A percentile compares a stretch with the other conserved stretches of the same genome.
Evolutionary conservation across 371 early-diverging fungal species (phyloP).

Genomic region (Zancudomyces culisetae): DNA sequence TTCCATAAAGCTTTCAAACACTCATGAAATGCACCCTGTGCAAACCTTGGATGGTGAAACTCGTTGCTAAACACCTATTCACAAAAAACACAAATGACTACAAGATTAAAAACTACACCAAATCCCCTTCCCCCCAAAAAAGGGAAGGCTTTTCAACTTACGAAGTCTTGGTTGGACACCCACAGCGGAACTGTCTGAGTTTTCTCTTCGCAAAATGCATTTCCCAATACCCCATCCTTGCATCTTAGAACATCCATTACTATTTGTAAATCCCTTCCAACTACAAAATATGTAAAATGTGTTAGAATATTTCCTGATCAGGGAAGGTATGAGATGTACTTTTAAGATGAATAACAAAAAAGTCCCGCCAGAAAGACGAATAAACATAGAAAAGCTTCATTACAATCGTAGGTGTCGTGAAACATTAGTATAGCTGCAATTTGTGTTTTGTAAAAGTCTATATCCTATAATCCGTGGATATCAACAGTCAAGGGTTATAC

Average conservation of each 20-base stretch:
- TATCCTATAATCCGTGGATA: too few relatives aligned
- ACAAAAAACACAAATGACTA: neutral
- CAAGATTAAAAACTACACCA: too few relatives aligned
- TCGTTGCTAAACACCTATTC: conserved; percentile 57
- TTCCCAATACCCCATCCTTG: conserved; percentile 37
- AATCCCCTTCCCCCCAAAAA: neutral
- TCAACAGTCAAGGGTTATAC: too few relatives aligned
- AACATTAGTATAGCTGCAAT: conserved; percentile 61
- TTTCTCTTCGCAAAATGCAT: conserved; percentile 19
- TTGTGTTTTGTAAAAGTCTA: conserved; percentile 22
- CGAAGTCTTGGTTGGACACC: conserved; percentile 56
- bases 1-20: conserved; percentile 41
- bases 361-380: neutral
- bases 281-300: neutral
- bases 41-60: conserved; percentile 50
- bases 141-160: conserved; percentile 6
- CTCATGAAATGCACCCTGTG: conserved; percentile 58
- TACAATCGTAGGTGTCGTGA: conserved; percentile 66
- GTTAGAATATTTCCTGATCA: too few relatives aligned
- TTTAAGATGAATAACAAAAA: neutral
- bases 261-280: conserved; percentile 65
- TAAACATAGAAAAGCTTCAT: neutral
- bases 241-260: conserved; percentile 52
- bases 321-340: neutral
- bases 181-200: conserved; percentile 47